phyloP scores from a whole-genome alignment of 495 filamentous ascomycete genomes.

The Umbilicaria muhlenbergii region DNA sequence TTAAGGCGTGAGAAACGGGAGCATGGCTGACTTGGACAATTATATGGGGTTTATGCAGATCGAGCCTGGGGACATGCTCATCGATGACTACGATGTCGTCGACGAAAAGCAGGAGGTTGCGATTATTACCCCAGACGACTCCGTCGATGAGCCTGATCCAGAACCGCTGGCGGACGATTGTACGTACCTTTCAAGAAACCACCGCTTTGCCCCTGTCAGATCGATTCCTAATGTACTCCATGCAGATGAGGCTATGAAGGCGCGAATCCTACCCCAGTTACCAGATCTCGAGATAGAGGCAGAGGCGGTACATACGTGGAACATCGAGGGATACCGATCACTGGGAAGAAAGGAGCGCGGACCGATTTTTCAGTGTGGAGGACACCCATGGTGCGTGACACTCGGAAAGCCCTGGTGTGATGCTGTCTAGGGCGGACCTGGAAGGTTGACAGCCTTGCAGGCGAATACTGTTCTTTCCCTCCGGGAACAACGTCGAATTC shows the following conservation, averaged over 20 bases:
- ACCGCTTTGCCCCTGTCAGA: not conserved
- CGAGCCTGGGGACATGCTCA: slow-evolving; percentile 48
- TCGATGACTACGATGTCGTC: slow-evolving; percentile 48
- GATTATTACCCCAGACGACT: slow-evolving; percentile 61
- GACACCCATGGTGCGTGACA: slow-evolving; percentile 62
- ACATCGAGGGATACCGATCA: slow-evolving; percentile 64
- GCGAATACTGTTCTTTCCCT: slow-evolving; percentile 78
- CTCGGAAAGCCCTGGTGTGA: not conserved
- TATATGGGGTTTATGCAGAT: slow-evolving; percentile 44
- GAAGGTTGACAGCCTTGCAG: slow-evolving; percentile 7
- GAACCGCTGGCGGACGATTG: slow-evolving; percentile 55
- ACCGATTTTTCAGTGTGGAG: slow-evolving; percentile 73
- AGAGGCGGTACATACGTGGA: slow-evolving; percentile 67
- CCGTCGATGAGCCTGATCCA: slow-evolving; percentile 33
- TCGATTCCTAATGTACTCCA: slow-evolving; percentile 7
- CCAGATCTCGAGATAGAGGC: slow-evolving; percentile 55
- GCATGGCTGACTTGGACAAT: slow-evolving; percentile 15
- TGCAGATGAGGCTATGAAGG: slow-evolving; percentile 72
- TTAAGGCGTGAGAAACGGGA: slow-evolving; percentile 3
- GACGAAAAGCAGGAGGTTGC: slow-evolving; percentile 72
- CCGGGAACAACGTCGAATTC: slow-evolving; percentile 81
- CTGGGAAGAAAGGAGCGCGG: slow-evolving; percentile 68
- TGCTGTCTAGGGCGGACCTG: not conserved
- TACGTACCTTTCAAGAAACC: slow-evolving; percentile 24
- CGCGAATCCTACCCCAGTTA: slow-evolving; percentile 53